Base-by-base conservation (phyloP, 345 rosid genomes). In the Arabidopsis suecica region DNA sequence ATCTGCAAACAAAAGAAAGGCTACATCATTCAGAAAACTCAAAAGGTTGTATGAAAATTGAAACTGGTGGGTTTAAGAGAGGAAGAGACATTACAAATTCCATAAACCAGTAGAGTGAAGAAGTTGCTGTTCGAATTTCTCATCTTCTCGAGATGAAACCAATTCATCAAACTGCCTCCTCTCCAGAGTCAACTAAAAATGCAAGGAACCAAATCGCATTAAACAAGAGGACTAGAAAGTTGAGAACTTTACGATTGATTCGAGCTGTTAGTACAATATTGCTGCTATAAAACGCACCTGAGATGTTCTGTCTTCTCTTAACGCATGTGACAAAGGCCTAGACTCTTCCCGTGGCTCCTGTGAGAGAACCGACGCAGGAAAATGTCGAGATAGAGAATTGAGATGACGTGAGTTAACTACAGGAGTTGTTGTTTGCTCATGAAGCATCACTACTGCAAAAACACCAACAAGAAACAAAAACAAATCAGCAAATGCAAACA, bases 331-430 rank as follows among this genome's bases (percentile, higher is more conserved):
- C 10, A 73, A 79, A 71, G 89, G 73, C 68, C 78, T 80, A 42
- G 80, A 73, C 57, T 87, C 96, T 49, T 89, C 90, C 1, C 85
- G 85, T 78, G 86, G 93, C 84, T 91, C 96, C 83, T 83, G 97
- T 65, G 80, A 84, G 61, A 84, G 88, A 65, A 87, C 89, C 16
- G 95, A 89, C 5, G 88, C 72, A 50, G 97, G 91, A 51, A 91
- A 83, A 76, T 83, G 86, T 47, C 84, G 87, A 78, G 88, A 79
- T 30, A 79, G 64, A n/a, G 90, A 82, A 45, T 80, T 76, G 45
- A 78, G 74, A 69, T 88, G 87, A 54, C 82, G 79, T 38, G 96
- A 84, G 57, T 84, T 69, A 53, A 82, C 81, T 2, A 82, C 80
- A 69, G 81, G 72, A 49, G 86, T 80, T 20, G 83, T 72, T 37